A percentile compares a stretch with the other conserved stretches of the same genome.
phyloP scores from a whole-genome alignment of 345 rosid genomes.

The Cardamine occulta region DNA sequence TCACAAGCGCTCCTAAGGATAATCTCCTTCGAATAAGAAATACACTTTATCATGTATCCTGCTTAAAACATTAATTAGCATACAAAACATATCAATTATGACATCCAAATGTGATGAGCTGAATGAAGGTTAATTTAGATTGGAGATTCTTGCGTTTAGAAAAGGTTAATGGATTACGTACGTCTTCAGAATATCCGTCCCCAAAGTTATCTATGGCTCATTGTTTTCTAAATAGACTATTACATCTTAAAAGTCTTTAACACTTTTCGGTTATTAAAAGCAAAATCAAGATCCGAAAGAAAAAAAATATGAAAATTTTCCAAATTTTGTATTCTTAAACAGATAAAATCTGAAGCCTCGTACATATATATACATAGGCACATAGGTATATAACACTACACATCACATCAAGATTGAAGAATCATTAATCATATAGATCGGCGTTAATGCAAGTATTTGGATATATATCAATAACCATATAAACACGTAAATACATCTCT shows the following conservation, averaged over 20 bases:
- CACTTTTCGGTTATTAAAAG: not conserved
- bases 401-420: constrained; percentile 22
- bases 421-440: constrained; percentile 23
- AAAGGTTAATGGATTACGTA: constrained; percentile 16
- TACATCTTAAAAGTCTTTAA: constrained; percentile 2
- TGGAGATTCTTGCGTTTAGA: constrained; percentile 14
- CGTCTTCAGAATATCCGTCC: constrained; percentile 7
- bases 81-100: not conserved
- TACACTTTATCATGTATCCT: not conserved
- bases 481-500: constrained; percentile 22
- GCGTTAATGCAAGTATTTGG: constrained; percentile 33
- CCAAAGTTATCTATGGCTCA: constrained; percentile 5
- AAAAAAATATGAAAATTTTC: not conserved
- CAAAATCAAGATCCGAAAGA: constrained; percentile 4
- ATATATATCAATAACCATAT: constrained; percentile 31
- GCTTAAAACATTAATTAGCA: not conserved
- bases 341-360: constrained; percentile 6
- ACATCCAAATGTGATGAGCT: not conserved
- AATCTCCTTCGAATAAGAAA: not conserved
- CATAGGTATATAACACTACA: constrained; percentile 10
- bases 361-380: not conserved
- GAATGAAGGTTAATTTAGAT: not conserved
- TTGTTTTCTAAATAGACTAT: not conserved
- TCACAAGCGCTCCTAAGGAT: constrained; percentile 17
- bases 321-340: not conserved